Percentiles rank a stretch among this genome's conserved stretches.
Evolutionary conservation across 192 early-diverging fungal genomes (phyloP).

Genomic region (Backusella liffmaniae): DNA sequence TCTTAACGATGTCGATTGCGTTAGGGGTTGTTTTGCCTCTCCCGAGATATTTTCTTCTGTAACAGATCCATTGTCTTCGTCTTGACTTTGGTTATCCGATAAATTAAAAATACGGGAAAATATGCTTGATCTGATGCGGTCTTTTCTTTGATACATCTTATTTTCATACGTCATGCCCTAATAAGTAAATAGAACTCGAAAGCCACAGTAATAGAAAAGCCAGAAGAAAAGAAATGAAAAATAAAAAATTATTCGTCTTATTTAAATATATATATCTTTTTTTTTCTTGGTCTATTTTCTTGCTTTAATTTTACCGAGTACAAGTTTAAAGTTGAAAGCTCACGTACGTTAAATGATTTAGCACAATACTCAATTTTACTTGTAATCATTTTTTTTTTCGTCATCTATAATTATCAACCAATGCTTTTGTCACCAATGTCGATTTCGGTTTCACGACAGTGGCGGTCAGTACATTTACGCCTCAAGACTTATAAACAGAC

Average conservation of each 20-base stretch:
- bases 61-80: background rate
- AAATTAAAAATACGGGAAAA: constrained; percentile 3
- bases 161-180: background rate
- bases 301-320: background rate
- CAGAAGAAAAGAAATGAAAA: constrained; percentile 3
- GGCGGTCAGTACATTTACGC: background rate
- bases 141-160: background rate
- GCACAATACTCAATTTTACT: background rate
- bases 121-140: background rate
- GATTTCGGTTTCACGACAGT: background rate
- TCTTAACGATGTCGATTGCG: background rate
- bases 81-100: background rate
- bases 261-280: background rate
- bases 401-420: constrained; percentile 9
- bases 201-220: background rate
- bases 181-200: background rate
- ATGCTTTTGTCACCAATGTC: background rate
- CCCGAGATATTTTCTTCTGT: background rate
- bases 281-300: background rate
- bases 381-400: background rate
- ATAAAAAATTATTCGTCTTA: background rate
- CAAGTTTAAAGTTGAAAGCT: constrained; percentile 6
- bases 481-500: background rate
- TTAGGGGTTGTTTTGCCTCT: background rate
- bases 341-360: background rate